Evolutionary conservation across 306 rosid genomes (phyloP).

Genomic region (Quercus ilex): DNA sequence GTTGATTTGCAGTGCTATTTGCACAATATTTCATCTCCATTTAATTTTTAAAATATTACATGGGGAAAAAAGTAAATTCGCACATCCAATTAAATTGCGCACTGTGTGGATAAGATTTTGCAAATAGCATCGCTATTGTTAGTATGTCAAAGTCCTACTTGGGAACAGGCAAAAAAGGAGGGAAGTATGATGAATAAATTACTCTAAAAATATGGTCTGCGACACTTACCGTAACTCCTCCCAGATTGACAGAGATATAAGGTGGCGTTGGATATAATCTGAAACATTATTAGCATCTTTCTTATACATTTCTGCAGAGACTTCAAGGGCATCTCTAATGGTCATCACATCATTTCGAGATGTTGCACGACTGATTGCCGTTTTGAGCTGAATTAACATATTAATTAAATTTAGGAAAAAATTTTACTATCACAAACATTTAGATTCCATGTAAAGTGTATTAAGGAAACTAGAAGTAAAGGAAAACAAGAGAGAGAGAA

Average conservation of each 20-base stretch:
- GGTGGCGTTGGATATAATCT: constrained; percentile 91
- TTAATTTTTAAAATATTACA: neutral
- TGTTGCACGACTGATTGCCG: constrained; percentile 90
- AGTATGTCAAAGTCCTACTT: neutral
- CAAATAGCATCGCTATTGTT: neutral
- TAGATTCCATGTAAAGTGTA: neutral
- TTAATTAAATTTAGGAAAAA: constrained; percentile 6
- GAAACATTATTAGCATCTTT: constrained; percentile 83
- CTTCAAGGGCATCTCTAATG: constrained; percentile 97
- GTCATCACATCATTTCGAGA: constrained; percentile 78
- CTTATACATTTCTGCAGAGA: constrained; percentile 90
- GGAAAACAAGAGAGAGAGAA: neutral
- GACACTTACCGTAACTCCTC: constrained; percentile 82
- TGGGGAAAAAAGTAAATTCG: neutral
- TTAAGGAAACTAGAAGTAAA: neutral
- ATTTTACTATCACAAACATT: neutral
- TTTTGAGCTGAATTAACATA: constrained; percentile 71
- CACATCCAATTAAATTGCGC: neutral
- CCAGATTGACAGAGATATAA: constrained; percentile 91
- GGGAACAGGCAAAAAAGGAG: neutral
- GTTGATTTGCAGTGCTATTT: neutral
- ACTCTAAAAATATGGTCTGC: constrained; percentile 13
- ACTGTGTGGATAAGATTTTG: neutral
- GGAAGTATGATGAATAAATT: constrained; percentile 3
- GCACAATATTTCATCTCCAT: neutral